Evolutionary conservation across 179 eudicot genomes (phyloP).

Genomic region (Actinidia chinensis): DNA sequence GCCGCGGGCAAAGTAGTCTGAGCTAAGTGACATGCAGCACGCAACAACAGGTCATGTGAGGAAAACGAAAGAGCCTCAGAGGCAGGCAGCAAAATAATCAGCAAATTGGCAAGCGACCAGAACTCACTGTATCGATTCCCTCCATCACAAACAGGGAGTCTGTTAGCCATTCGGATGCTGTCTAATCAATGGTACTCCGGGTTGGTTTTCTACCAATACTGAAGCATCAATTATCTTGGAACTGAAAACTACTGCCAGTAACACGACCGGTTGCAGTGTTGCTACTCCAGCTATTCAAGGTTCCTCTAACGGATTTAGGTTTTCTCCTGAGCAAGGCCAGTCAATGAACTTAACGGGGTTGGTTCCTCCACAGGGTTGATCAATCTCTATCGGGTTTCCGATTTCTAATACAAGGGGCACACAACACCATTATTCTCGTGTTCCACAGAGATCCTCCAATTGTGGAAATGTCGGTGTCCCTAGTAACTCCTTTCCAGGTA

Average conservation of each 20-base stretch:
- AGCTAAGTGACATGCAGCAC: conserved; percentile 56
- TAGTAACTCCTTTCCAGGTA: conserved; percentile 45
- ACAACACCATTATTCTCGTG: conserved; percentile 32
- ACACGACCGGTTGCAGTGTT: conserved; percentile 66
- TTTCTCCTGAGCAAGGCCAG: conserved; percentile 62
- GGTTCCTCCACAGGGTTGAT: conserved; percentile 66
- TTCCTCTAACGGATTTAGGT: conserved; percentile 49
- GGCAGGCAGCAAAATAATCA: conserved; percentile 66
- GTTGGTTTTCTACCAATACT: conserved; percentile 52
- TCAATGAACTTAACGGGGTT: conserved; percentile 52
- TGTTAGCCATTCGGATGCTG: conserved; percentile 48
- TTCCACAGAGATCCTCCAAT: too few relatives aligned
- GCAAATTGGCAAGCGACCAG: conserved; percentile 65
- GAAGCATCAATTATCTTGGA: conserved; percentile 46
- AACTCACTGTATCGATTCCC: conserved; percentile 41
- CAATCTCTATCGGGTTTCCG: conserved; percentile 87
- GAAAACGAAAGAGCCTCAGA: conserved; percentile 80
- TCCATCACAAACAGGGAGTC: conserved; percentile 45
- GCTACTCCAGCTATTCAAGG: conserved; percentile 50
- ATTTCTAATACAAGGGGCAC: conserved; percentile 44
- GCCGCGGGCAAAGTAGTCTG: conserved; percentile 55
- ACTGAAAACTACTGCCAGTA: conserved; percentile 50
- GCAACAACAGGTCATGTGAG: conserved; percentile 67
- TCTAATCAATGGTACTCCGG: conserved; percentile 45
- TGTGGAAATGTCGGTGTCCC: conserved; percentile 33